Base-by-base conservation (phyloP, 1,139 yeast genomes). In the Petasospora fabianii region DNA sequence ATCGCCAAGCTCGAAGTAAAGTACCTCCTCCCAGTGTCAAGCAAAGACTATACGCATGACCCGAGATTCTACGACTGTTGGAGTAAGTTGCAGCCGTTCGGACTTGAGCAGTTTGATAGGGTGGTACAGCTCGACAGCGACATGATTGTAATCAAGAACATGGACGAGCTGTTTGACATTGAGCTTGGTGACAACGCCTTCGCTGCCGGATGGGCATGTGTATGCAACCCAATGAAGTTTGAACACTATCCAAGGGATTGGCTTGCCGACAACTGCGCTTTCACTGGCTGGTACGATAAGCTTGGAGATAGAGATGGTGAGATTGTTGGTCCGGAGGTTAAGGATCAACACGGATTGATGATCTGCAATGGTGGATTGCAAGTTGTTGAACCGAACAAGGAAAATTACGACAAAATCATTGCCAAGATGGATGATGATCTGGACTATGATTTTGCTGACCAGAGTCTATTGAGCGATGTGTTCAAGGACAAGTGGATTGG, bases 131-230 rank as follows among this genome's bases (percentile, higher is more conserved):
- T 76, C 38, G 82, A 77, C 52, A 66, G 73, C 15, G 82, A 76
- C 55, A 76, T 76, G 80, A 61, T 73, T 19, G 73, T 76, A 2
- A 43, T 70, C 12, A 59, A 62, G 36, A 75, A 75, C 49, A 73
- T 76, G 73, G 82, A 76, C 55, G 81, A 75, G 49, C 57, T 76
- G 32, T 70, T 76, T 69, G 68, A 66, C 12, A 38, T 73, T 24
- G 55, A 50, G 2, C 47, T 58, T 30, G 50, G 54, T 16, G 55
- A 54, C 3, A 43, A 50, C 5, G 65, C 63, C 3, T 75, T 75
- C 58, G 81, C 79, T 1, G 79, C 80, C 0, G 56, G 73, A n/a
- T 77, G 75, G 48, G 80, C 80, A 2, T 75, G 82, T 54, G 76
- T 73, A 16, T 75, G 81, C 56, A 75, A 75, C 46, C 81, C 82